Conservation (phyloP, 2,329 filamentous ascomycete species). For the Taxawa tesnikishii region DNA sequence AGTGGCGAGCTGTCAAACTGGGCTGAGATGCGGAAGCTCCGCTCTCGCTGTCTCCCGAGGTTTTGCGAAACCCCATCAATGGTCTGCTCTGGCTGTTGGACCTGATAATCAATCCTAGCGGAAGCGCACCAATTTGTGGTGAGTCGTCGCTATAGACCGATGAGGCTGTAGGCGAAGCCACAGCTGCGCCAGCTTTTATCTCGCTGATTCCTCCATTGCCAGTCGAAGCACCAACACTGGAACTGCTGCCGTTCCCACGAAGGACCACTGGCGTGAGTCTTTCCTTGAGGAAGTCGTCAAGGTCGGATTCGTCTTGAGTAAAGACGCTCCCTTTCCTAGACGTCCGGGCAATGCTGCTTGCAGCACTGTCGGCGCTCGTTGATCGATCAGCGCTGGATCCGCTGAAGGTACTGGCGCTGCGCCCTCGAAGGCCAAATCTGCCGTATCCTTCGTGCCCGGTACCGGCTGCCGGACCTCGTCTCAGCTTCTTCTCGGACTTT, state of each 20-base stretch:
- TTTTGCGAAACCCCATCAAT: slow-evolving; percentile 1
- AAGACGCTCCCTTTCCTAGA: slow-evolving; percentile 30
- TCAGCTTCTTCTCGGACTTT: slow-evolving; percentile 45
- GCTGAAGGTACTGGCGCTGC: slow-evolving; percentile 48
- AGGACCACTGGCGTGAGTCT: slow-evolving; percentile 31
- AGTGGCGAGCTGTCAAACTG: slow-evolving; percentile 10
- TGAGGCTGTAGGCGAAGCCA: not conserved
- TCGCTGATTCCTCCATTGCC: not conserved
- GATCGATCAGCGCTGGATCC: slow-evolving; percentile 35
- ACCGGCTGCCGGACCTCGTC: slow-evolving; percentile 78
- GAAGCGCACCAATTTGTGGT: not conserved
- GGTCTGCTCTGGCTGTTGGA: not conserved
- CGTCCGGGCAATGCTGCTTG: slow-evolving; percentile 23
- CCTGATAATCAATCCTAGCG: not conserved
- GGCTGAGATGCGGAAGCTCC: slow-evolving; percentile 9
- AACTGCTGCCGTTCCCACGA: slow-evolving; percentile 29
- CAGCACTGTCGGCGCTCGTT: slow-evolving; percentile 27
- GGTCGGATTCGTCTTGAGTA: slow-evolving; percentile 27
- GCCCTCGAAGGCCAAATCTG: slow-evolving; percentile 49
- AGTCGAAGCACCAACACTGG: not conserved
- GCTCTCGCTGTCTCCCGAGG: slow-evolving; percentile 14
- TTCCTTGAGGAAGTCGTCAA: slow-evolving; percentile 34
- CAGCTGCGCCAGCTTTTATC: not conserved
- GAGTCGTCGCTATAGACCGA: not conserved
- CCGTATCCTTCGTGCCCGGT: slow-evolving; percentile 87